A percentile compares a stretch with the other conserved stretches of the same genome.
Evolutionary conservation across 2,329 filamentous ascomycete genomes (phyloP).

Genomic region (Periconia digitata): DNA sequence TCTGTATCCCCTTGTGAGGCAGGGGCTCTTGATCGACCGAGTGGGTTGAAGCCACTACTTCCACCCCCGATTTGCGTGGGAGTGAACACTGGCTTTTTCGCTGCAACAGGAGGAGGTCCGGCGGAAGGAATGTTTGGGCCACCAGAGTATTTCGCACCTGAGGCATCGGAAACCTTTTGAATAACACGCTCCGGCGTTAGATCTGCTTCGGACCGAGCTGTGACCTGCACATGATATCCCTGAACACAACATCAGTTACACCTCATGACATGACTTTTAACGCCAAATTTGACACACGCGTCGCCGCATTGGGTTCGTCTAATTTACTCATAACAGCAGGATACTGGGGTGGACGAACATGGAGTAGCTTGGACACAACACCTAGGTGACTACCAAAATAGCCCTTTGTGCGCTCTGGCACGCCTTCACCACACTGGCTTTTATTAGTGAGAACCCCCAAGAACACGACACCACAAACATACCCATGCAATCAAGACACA

Average conservation of each 20-base stretch:
- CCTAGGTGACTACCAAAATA: constrained; percentile 96
- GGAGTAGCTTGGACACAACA: constrained; percentile 86
- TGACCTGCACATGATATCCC: constrained; percentile 97
- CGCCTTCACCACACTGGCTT: constrained; percentile 81
- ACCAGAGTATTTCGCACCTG: constrained; percentile 89
- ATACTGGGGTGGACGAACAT: constrained; percentile 55
- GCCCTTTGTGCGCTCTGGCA: constrained; percentile 97
- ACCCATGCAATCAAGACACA: constrained; percentile 90
- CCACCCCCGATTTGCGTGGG: constrained; percentile 67
- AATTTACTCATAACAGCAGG: not conserved
- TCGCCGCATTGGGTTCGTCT: not conserved
- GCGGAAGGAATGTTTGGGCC: constrained; percentile 58
- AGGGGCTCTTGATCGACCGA: constrained; percentile 63
- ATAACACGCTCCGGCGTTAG: constrained; percentile 85
- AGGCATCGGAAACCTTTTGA: constrained; percentile 91
- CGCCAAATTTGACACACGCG: not conserved
- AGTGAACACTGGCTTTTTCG: constrained; percentile 90
- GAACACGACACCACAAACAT: constrained; percentile 2
- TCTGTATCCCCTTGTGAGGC: constrained; percentile 63
- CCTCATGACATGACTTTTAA: not conserved
- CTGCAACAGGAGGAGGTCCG: constrained; percentile 68
- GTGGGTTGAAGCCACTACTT: constrained; percentile 64
- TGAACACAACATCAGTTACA: constrained; percentile 36
- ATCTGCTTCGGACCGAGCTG: constrained; percentile 86
- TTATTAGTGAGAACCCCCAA: constrained; percentile 5